Percentiles rank a stretch among this genome's conserved stretches.
phyloP scores from a whole-genome alignment of 306 rosid species.

The Heteromeles arbutifolia region DNA sequence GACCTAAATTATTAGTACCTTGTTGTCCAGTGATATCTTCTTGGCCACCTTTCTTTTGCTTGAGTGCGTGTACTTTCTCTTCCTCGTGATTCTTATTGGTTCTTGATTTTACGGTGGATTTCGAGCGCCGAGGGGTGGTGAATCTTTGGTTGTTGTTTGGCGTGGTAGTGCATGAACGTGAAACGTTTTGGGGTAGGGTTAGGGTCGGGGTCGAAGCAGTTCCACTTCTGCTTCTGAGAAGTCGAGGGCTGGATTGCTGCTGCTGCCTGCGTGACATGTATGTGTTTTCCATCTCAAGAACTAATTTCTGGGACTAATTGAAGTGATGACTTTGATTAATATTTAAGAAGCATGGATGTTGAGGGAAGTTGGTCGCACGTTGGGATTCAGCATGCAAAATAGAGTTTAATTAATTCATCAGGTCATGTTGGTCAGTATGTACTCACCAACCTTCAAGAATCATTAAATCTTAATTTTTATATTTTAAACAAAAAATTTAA shows the following conservation, averaged over 20 bases:
- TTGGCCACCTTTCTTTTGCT: constrained; percentile 2
- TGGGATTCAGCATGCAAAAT: background rate
- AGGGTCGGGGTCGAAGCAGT: constrained; percentile 18
- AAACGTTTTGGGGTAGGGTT: background rate
- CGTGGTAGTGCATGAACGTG: background rate
- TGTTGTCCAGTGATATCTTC: constrained; percentile 10
- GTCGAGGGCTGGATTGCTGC: constrained; percentile 25
- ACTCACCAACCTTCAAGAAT: background rate
- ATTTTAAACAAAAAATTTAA: too few species aligned
- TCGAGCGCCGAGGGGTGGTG: constrained; percentile 30
- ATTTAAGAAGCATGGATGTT: background rate
- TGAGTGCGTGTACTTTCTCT: background rate
- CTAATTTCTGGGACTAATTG: background rate
- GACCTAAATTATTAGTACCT: background rate
- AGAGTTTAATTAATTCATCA: background rate
- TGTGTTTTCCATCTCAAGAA: background rate
- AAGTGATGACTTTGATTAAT: background rate
- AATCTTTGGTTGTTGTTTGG: constrained; percentile 20
- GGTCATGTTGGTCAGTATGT: background rate
- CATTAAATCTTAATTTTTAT: too few species aligned
- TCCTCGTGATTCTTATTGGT: constrained; percentile 1
- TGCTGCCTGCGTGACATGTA: constrained; percentile 1
- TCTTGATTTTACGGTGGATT: constrained; percentile 42
- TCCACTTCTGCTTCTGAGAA: constrained; percentile 47
- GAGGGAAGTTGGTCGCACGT: background rate